A percentile compares a stretch with the other conserved stretches of the same genome.
phyloP scores from a whole-genome alignment of 2,329 filamentous ascomycete species.

The Penicillium frequentans region DNA sequence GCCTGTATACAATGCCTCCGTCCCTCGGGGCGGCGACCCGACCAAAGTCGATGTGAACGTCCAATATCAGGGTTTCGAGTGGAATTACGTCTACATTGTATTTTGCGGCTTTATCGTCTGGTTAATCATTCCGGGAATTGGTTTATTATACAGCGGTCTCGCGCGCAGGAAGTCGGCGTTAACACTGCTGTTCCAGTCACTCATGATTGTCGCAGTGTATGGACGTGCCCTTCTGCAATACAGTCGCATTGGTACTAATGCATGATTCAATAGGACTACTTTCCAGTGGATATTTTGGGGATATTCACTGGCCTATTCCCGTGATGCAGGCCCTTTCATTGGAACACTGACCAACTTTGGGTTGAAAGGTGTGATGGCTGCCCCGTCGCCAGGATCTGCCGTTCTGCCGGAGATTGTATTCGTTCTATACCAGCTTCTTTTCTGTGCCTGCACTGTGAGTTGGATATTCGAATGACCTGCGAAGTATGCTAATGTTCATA shows the following conservation, averaged over 20 bases:
- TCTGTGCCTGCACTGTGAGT: slow-evolving; percentile 50
- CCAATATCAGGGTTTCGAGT: slow-evolving; percentile 60
- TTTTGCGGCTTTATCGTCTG: slow-evolving; percentile 63
- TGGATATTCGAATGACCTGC: not conserved
- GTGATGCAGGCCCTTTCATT: slow-evolving; percentile 62
- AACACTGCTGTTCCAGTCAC: slow-evolving; percentile 61
- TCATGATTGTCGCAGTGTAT: slow-evolving; percentile 42
- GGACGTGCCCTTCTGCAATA: not conserved
- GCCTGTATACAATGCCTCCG: slow-evolving; percentile 37
- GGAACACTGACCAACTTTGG: slow-evolving; percentile 63
- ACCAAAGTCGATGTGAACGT: slow-evolving; percentile 56
- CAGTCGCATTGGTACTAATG: not conserved
- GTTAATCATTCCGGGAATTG: slow-evolving; percentile 67
- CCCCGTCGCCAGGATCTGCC: slow-evolving; percentile 58
- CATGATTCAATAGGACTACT: slow-evolving; percentile 29
- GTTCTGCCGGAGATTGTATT: slow-evolving; percentile 66
- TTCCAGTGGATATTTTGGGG: slow-evolving; percentile 64
- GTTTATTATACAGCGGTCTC: slow-evolving; percentile 64
- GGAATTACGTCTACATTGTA: slow-evolving; percentile 59
- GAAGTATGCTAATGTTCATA: not conserved
- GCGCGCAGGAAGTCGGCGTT: slow-evolving; percentile 63
- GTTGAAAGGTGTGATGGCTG: slow-evolving; percentile 60
- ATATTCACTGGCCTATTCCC: slow-evolving; percentile 62
- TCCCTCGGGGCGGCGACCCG: slow-evolving; percentile 57
- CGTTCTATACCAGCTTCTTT: slow-evolving; percentile 65